Percentiles rank a stretch among this genome's conserved stretches.
Conservation (phyloP, 2,329 filamentous ascomycete species). For the Epichloe gansuensis region DNA sequence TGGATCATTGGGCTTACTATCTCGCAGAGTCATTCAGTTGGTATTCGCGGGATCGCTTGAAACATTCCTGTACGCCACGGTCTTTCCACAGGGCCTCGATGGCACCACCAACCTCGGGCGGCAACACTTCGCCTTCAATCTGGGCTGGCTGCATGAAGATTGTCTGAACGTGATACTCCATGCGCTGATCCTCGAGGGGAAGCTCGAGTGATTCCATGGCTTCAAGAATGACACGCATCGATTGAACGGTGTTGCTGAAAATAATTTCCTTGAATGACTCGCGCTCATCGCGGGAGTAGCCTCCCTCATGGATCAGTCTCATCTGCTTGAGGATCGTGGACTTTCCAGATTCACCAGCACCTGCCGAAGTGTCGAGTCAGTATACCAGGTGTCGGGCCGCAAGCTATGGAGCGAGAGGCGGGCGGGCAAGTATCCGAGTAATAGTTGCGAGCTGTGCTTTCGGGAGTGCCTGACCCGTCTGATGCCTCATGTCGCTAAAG, state of each 20-base stretch:
- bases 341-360: conserved; percentile 82
- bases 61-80: conserved; percentile 83
- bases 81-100: conserved; percentile 92
- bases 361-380: conserved; percentile 30
- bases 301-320: conserved; percentile 99
- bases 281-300: conserved; percentile 82
- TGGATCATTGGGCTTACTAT: conserved; percentile 46
- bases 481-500: background rate
- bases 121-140: conserved; percentile 87
- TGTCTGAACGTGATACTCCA: conserved; percentile 95
- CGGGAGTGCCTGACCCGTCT: background rate
- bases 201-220: conserved; percentile 60
- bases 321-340: conserved; percentile 29
- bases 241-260: conserved; percentile 58
- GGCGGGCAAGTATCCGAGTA: background rate
- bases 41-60: conserved; percentile 91
- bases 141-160: conserved; percentile 98
- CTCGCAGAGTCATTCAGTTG: conserved; percentile 91
- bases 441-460: background rate
- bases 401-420: no score
- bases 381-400: background rate
- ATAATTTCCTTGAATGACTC: conserved; percentile 61
- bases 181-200: conserved; percentile 78
- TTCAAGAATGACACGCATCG: conserved; percentile 56
- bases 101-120: conserved; percentile 86